phyloP scores from a whole-genome alignment of 495 filamentous ascomycete species.

The Annulohypoxylon nitens region DNA sequence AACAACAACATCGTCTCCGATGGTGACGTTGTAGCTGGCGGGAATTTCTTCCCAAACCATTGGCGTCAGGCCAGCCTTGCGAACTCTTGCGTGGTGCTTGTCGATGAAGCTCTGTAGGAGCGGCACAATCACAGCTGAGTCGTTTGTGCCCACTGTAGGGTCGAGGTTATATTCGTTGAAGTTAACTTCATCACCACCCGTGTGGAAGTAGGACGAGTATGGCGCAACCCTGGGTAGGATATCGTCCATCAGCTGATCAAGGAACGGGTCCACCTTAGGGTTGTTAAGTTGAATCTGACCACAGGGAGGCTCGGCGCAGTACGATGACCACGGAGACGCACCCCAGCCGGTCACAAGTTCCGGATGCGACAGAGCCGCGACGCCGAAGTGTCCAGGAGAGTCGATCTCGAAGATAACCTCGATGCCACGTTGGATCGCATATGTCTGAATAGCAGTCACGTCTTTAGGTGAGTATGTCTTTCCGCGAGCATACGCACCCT shows the following conservation, averaged over 20 bases:
- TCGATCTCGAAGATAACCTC: conserved; percentile 84
- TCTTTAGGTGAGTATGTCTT: conserved; percentile 74
- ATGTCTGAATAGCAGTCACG: conserved; percentile 72
- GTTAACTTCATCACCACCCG: conserved; percentile 87
- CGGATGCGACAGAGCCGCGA: conserved; percentile 72
- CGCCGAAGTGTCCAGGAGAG: conserved; percentile 82
- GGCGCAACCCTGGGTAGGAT: conserved; percentile 76
- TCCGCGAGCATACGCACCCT: conserved; percentile 74
- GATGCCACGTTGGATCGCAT: conserved; percentile 75
- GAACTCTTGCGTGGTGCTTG: conserved; percentile 70
- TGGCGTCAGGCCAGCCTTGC: conserved; percentile 70
- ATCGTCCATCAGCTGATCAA: conserved; percentile 76
- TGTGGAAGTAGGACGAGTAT: conserved; percentile 81
- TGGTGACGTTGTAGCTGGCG: conserved; percentile 77
- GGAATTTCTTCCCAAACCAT: conserved; percentile 89
- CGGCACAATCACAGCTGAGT: conserved; percentile 70
- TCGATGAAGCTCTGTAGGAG: conserved; percentile 80
- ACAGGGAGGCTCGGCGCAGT: conserved; percentile 80
- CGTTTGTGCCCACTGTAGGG: conserved; percentile 73
- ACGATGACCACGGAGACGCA: conserved; percentile 73
- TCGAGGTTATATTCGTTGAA: conserved; percentile 79
- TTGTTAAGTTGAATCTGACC: conserved; percentile 81
- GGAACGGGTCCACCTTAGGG: conserved; percentile 72
- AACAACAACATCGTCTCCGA: conserved; percentile 72
- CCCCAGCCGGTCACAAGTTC: conserved; percentile 81